Evolutionary conservation across 768 basidiomycete genomes (phyloP).

Genomic region (Termitomyces sp.): DNA sequence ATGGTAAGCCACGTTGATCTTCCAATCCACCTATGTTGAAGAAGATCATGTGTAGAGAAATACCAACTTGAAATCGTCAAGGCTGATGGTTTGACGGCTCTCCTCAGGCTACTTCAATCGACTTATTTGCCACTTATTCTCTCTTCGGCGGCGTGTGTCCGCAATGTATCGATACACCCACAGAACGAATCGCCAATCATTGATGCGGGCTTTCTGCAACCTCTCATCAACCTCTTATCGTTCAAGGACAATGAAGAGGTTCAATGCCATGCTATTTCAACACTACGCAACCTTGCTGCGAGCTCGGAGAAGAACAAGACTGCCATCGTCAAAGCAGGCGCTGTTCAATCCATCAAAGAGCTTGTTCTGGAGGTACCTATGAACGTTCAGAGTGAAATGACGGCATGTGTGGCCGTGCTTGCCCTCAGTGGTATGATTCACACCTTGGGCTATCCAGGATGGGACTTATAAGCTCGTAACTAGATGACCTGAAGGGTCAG

Average conservation of each 20-base stretch:
- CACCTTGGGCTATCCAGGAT: not conserved
- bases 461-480: conserved; percentile 3
- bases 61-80: conserved; percentile 99
- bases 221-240: conserved; percentile 90
- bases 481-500: conserved; percentile 96
- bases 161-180: conserved; percentile 98
- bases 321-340: conserved; percentile 96
- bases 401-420: conserved; percentile 94
- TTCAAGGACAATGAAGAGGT: conserved; percentile 99
- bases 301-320: conserved; percentile 98
- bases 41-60: conserved; percentile 58
- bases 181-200: conserved; percentile 99
- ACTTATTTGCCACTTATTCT: conserved; percentile 97
- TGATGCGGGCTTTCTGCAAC: conserved; percentile 94
- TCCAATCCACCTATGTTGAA: not conserved
- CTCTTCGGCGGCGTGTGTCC: conserved; percentile 96
- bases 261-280: conserved; percentile 98
- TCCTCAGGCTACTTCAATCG: conserved; percentile 92
- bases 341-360: conserved; percentile 95
- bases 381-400: conserved; percentile 99
- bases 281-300: conserved; percentile 92
- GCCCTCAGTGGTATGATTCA: conserved; percentile 81
- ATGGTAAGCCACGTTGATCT: conserved; percentile 50
- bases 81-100: conserved; percentile 84
- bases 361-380: conserved; percentile 92